Base-by-base conservation (phyloP, 1,284 basidiomycete genomes). In the Melampsora larici-populina region DNA sequence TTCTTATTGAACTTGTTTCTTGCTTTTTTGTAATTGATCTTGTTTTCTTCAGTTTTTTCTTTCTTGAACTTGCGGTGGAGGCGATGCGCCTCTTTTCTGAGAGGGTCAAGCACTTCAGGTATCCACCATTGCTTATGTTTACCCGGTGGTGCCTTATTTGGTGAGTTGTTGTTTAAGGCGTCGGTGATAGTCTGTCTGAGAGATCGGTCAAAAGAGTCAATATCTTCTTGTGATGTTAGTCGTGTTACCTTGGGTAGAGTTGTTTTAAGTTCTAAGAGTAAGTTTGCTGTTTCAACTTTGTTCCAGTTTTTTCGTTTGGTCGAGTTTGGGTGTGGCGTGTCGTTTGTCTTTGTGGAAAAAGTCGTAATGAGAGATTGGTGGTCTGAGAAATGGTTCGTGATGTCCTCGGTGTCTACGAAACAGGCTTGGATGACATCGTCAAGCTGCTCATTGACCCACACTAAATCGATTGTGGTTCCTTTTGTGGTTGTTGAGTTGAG, bases 301-400 rank as follows among this genome's bases (percentile, higher is more conserved):
- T 49, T 49, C 48, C 48, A 49, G 18, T 15, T 33, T 2, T 13
- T 66, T 24, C 4, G 21, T 49, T 49, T 49, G 21, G 48, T 21
- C 48, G 21, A 49, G 48, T 11, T 49, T 21, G 21, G 33, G 48
- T 55, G 2, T 48, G 26, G 2, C 51, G 13, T 5, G 26, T 2
- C 40, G 51, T 51, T 1, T 36, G 24, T 51, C 36, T 33, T 9
- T 66, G n/a, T n/a, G n/a, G n/a, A n/a, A 24, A 8, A 40, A 48
- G n/a, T 26, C 31, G 70, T 62, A 24, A 29, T 62, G 15, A 74
- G 51, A n/a, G 71, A 62, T 55, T 74, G 71, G 29, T 74, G 71
- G 31, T 74, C 71, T 3, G 71, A 74, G 8, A 46, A 18, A 29
- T 74, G 71, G 46, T 74, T 74, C 21, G 48, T 49, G 48, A 49